Conservation (phyloP, 225 moss, liverwort and hornwort genomes). For the Lunularia cruciata region DNA sequence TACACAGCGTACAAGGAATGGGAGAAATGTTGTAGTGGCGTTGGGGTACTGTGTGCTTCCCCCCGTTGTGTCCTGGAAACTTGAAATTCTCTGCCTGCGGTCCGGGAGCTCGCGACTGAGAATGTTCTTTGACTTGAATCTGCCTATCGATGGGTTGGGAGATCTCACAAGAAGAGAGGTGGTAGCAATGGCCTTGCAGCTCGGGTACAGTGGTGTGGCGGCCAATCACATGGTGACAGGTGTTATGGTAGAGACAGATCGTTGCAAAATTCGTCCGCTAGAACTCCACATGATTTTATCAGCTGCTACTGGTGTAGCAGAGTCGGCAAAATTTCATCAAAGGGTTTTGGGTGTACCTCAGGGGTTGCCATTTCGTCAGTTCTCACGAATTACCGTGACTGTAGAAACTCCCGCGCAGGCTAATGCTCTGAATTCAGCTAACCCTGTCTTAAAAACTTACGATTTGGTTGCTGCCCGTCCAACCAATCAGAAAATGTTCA, state of each 20-base stretch:
- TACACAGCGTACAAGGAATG: no score
- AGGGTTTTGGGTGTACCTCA: constrained; percentile 60
- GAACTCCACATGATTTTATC: constrained; percentile 58
- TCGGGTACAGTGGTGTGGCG: constrained; percentile 79
- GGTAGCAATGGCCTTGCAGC: constrained; percentile 76
- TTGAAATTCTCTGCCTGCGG: no score
- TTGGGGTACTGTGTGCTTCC: no score
- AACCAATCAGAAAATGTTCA: constrained; percentile 66
- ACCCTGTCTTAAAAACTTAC: constrained; percentile 67
- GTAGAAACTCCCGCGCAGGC: constrained; percentile 64
- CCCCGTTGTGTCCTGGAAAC: no score
- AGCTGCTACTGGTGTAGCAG: constrained; percentile 63
- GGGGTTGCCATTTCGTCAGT: constrained; percentile 68
- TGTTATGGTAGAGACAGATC: constrained; percentile 61
- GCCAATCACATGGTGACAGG: constrained; percentile 59
- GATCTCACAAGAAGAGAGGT: constrained; percentile 64
- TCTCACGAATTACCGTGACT: constrained; percentile 73
- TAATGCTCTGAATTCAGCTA: constrained; percentile 56
- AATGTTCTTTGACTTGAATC: constrained; percentile 77
- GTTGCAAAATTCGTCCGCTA: constrained; percentile 61
- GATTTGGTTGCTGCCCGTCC: constrained; percentile 87
- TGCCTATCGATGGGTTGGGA: constrained; percentile 56
- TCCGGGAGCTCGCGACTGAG: no score
- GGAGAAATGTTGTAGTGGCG: no score
- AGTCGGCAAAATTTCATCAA: constrained; percentile 68